Evolutionary conservation across 352 stramenopile genomes (phyloP), one percentile per base, ranked within the genome.

Genomic region (Globisporangium spinosum): DNA sequence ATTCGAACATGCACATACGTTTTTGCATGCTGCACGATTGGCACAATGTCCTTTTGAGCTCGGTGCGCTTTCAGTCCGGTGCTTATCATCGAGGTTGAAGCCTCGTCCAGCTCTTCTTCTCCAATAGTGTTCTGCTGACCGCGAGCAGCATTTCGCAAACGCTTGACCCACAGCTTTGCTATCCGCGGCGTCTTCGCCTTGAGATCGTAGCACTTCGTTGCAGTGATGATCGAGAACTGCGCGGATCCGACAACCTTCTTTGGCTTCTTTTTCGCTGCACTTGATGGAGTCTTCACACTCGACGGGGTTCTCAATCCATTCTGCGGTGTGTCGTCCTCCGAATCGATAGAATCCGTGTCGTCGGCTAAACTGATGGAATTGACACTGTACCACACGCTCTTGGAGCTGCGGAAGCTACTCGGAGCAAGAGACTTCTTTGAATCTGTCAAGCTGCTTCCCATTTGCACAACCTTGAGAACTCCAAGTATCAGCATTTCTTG

Each of bases 191-290:
- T 89, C 38, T 91, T 92, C 0, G 87, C 83, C 51, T 94, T 94
- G 27, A 96, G 75, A 64, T 94, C 83, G 56, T 94, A 96, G 68
- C 81, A 91, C 67, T 94, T 96, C 0, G 82, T 93, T 12, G 85
- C 77, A 2, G 87, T 96, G 64, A 93, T 86, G 62, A 96, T 95
- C 4, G 89, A 93, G 58, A 96, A 96, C 57, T 95, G 84, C 38
- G 87, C 91, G 5, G 87, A 90, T 6, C 81, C 77, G 35, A 79
- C 62, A 12, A 70, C 64, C 38, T 60, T 38, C 38, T 47, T 70
- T 43, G 22, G 13, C 13, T 65, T 66, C 13, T 55, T 45, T 17
- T 76, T 80, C 25, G 40, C 49, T 62, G 76, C 58, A 12, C 22
- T 32, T 23, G 43, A 20, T 25, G 63, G 59, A 66, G 34, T 85